Base-by-base conservation (phyloP, 2,329 filamentous ascomycete genomes). In the Phialophora chinensis region DNA sequence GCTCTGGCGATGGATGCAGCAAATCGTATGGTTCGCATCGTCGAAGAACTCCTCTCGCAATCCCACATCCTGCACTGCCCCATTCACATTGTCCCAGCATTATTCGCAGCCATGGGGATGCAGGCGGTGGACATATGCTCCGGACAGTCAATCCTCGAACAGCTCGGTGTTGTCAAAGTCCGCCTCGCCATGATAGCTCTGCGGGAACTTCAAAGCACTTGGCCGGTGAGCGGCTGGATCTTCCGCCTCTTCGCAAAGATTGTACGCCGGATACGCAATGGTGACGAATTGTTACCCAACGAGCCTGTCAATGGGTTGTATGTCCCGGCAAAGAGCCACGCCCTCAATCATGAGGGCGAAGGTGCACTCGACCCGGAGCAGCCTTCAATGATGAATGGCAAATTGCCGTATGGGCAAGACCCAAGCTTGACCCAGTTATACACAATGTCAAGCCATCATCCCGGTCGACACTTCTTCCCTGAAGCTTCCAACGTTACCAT, bases 201-300 rank as follows among this genome's bases (percentile, higher is more conserved):
- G 25, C 72, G 72, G 2, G 68, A 70, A 31, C 64, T 75, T 17
- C 70, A 72, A 27, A 68, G 71, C 17, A 69, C 69, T 10, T 75
- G 73, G 73, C 73, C 73, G 0, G 73, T 74, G 11, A 69, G 68
- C 31, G 72, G 71, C 38, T 75, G 73, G 73, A 72, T 75, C 52
- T 70, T 72, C 35, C 63, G 60, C 31, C 63, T 69, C 11, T 69
- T 69, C 29, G 57, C 64, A n/a, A 69, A 69, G 54, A 69, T 69
- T 47, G 66, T 69, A 8, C 66, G 66, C 17, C 29, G 66, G 11
- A 69, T 69, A n/a, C 63, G 64, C 17, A 63, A 64, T 33, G 60
- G 64, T 14, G 64, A 66, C 50, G 66, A 69, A 33, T 33, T 69
- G 8, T 52, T 64, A 35, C 66, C 66, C 25, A 61, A 64, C 47